Percentiles rank a stretch among this genome's conserved stretches.
Evolutionary conservation across 495 filamentous ascomycete species (phyloP).

Genomic region (Xylona heveae): DNA sequence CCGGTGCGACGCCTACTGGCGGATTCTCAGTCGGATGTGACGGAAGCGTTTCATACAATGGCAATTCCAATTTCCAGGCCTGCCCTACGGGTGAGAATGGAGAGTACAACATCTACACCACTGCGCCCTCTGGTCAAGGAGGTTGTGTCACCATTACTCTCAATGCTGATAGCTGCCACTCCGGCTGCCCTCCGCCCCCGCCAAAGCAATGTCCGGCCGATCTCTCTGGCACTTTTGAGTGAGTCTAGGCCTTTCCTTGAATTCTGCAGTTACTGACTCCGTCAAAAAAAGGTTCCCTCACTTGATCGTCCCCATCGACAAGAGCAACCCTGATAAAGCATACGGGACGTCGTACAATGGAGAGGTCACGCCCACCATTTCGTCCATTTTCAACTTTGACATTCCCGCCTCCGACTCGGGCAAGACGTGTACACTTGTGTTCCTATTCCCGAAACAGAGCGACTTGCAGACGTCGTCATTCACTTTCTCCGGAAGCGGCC

Average conservation of each 20-base stretch:
- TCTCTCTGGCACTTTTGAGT: conserved; percentile 2
- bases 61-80: conserved; percentile 7
- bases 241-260: no score
- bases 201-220: conserved; percentile 1
- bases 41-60: conserved; percentile 7
- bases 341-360: conserved; percentile 32
- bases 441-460: conserved; percentile 35
- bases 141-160: conserved; percentile 8
- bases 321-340: conserved; percentile 25
- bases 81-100: conserved; percentile 10
- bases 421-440: conserved; percentile 41
- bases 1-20: conserved; percentile 19
- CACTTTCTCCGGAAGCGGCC: conserved; percentile 34
- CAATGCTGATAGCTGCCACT: conserved; percentile 4
- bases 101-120: conserved; percentile 10
- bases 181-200: conserved; percentile 1
- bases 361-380: conserved; percentile 28
- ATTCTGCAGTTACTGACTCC: no score
- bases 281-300: no score
- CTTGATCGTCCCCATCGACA: conserved; percentile 43
- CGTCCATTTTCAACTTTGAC: conserved; percentile 50
- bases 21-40: conserved; percentile 14
- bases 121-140: conserved; percentile 4
- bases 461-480: conserved; percentile 33
- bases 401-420: conserved; percentile 28